phyloP scores from a whole-genome alignment of 805 yeast genomes.

The Groenewaldozyma salmanticensis region DNA sequence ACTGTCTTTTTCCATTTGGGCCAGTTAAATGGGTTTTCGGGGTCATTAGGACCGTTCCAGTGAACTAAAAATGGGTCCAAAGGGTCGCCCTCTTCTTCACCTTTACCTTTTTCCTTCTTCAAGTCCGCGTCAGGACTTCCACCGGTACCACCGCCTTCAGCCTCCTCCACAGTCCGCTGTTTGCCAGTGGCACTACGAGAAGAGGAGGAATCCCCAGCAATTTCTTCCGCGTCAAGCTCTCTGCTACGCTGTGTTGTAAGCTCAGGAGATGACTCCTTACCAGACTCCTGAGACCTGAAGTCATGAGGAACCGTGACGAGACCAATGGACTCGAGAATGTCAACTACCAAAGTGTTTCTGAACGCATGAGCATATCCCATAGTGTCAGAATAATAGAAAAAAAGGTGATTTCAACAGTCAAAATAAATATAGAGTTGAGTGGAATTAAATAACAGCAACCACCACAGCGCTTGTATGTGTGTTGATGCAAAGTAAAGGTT shows the following conservation, averaged over 20 bases:
- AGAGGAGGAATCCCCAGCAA: not conserved
- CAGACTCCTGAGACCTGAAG: not conserved
- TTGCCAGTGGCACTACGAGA: no score
- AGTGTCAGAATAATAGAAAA: no score
- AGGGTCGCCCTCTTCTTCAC: not conserved
- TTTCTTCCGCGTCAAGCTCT: not conserved
- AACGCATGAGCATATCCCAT: no score
- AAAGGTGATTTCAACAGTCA: no score
- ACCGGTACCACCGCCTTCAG: not conserved
- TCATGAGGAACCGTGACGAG: not conserved
- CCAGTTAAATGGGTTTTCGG: constrained; percentile 48
- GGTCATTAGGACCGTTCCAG: constrained; percentile 26
- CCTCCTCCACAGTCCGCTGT: not conserved
- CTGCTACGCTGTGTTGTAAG: not conserved
- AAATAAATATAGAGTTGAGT: no score
- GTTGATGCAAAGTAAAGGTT: no score
- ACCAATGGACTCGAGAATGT: not conserved
- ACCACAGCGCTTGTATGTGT: no score
- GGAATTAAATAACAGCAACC: no score
- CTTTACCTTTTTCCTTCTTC: no score
- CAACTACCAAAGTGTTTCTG: constrained; percentile 2
- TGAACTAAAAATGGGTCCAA: constrained; percentile 21
- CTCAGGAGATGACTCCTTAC: no score
- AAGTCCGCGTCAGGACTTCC: no score
- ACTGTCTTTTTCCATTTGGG: constrained; percentile 31